Base-by-base conservation (phyloP, 148 eudicot genomes). In the Silene uniflora region DNA sequence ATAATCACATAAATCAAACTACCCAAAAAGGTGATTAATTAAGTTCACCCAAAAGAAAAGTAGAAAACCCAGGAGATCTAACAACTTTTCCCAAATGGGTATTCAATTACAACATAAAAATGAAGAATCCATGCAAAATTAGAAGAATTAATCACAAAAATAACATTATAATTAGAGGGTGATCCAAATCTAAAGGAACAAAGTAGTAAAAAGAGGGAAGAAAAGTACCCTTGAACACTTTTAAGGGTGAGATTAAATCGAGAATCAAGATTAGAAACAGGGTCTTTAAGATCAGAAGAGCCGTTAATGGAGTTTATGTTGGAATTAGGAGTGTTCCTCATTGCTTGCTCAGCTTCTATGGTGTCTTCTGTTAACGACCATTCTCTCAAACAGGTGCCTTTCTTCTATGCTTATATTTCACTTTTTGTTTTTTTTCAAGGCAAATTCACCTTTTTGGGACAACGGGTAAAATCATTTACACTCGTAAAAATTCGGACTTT, bases 221-320 rank as follows among this genome's bases (percentile, higher is more conserved):
- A 10, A n/a, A 62, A 67, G 44, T 87, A 91, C 97, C 97, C 94
- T 84, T 92, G 94, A 81, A 90, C 97, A 84, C 82, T 88, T 64
- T 87, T 77, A 23, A 92, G 87, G 42, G 97, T 92, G 78, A 88
- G 94, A 67, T 88, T 92, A 85, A 90, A 89, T 79, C 97, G 90
- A 79, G 97, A 91, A 89, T 91, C 93, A 7, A 81, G 78, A 65
- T 66, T 73, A 5, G 69, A 9, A 75, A 75, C 23, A 13, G 39
- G 67, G 67, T 63, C 64, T 61, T 65, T 55, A n/a, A 10, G 49
- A 77, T 56, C 67, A 47, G 54, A 46, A 46, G 52, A 46, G 52
- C 12, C 56, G 56, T 73, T 63, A 27, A 23, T 52, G 56, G 22
- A 23, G 62, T 67, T 49, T 25, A 10, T 62, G 56, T 64, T 64